Evolutionary conservation across 495 filamentous ascomycete species (phyloP).

Genomic region (Podospora pseudocomata): DNA sequence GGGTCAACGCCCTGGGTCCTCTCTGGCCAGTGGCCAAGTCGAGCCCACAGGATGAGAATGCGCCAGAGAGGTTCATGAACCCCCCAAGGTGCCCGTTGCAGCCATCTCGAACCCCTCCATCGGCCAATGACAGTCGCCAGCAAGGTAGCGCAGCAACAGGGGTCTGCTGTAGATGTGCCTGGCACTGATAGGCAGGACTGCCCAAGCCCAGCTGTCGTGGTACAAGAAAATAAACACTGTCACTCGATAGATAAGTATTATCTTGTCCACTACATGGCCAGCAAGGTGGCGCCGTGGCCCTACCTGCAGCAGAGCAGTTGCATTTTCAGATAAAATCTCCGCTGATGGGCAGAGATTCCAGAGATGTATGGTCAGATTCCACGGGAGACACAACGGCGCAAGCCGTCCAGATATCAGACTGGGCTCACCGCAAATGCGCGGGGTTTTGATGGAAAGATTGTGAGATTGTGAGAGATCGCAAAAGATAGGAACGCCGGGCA

Average conservation of each 20-base stretch:
- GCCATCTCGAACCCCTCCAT: slow-evolving; percentile 15
- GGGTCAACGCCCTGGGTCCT: slow-evolving; percentile 16
- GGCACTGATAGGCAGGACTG: slow-evolving; percentile 18
- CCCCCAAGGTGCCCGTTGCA: slow-evolving; percentile 21
- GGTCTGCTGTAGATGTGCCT: slow-evolving; percentile 19
- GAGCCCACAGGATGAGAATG: slow-evolving; percentile 32
- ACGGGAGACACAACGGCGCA: background rate
- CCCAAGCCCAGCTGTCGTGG: slow-evolving; percentile 11
- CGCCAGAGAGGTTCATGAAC: slow-evolving; percentile 31
- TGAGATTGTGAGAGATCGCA: background rate
- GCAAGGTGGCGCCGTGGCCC: background rate
- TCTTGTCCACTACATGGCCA: background rate
- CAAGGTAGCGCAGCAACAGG: slow-evolving; percentile 20
- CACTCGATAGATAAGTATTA: too few species aligned
- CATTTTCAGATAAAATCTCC: slow-evolving; percentile 5
- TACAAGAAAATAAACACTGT: too few species aligned
- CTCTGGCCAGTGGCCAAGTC: slow-evolving; percentile 11
- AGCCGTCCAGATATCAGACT: background rate
- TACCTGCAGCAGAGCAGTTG: background rate
- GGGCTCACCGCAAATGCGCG: background rate
- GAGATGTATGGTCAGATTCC: background rate
- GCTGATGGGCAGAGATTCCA: background rate
- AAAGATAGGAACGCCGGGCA: background rate
- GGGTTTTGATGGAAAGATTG: background rate
- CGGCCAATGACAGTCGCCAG: slow-evolving; percentile 27